Percentiles rank a stretch among this genome's conserved stretches.
These are phyloP conservation scores for Gonapodya sp. DNA, from an alignment of 192 early-diverging fungal genomes.

Conservation along the genomic window DNA sequence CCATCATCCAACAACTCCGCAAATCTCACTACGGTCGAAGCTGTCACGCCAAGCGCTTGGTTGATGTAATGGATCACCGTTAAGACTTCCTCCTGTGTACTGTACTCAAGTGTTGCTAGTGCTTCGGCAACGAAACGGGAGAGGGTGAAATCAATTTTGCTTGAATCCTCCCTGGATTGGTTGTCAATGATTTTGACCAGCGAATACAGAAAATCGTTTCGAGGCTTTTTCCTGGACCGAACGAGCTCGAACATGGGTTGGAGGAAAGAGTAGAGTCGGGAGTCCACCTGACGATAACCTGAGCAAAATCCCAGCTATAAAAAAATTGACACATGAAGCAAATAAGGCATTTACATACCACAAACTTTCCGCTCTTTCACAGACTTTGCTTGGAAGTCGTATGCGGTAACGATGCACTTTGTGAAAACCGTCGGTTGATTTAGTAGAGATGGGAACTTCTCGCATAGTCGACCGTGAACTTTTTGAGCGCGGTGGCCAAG, in stretches of 20 bases:
- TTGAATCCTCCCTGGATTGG: neutral
- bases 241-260: neutral
- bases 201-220: neutral
- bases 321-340: too few relatives aligned
- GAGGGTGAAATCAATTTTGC: constrained; percentile 41
- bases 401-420: neutral
- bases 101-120: constrained; percentile 68
- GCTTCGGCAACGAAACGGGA: constrained; percentile 75
- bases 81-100: constrained; percentile 71
- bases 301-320: too few relatives aligned
- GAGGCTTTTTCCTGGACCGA: neutral
- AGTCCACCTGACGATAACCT: neutral
- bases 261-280: neutral
- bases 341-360: neutral
- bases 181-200: neutral
- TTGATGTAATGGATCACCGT: constrained; percentile 62
- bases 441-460: neutral
- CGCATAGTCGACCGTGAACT: neutral
- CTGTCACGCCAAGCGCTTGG: constrained; percentile 61
- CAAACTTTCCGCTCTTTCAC: neutral
- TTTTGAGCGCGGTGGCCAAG: neutral
- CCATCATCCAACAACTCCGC: constrained; percentile 18
- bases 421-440: neutral
- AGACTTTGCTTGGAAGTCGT: neutral
- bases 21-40: constrained; percentile 39